Evolutionary conservation across 2,329 filamentous ascomycete genomes (phyloP), one percentile per base, ranked within the genome.

Genomic region (Lachnellula arida): DNA sequence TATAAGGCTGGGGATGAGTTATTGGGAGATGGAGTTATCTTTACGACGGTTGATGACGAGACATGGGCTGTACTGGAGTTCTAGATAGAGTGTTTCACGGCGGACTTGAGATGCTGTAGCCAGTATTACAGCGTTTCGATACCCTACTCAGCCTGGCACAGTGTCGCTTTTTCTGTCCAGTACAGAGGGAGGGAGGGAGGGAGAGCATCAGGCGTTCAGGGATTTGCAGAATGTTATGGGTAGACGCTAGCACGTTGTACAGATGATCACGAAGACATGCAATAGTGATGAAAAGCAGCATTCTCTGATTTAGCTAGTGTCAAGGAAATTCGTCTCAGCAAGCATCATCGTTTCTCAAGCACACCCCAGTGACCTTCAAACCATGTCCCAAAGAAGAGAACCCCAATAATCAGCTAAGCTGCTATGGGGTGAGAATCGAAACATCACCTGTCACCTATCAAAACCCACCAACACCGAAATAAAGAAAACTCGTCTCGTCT

Each of bases 1-100:
- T 76, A 86, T 64, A 82, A 80, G 51, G 92, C 85, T n/a, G 84
- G 88, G 9, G 90, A 96, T 65, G 91, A 97, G 73, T 73, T 99
- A 67, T 73, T 91, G 44, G 78, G 78, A 2, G 74, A 82, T 54
- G 90, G 91, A 32, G 70, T 90, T 65, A 89, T 96, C 62, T 99
- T 91, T 74, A 90, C 91, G 28, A 99, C 95, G 9, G 81, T 96
- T 6, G 91, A 97, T 73, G 93, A 97, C 67, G 81, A 89, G 72
- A 97, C 93, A 0, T 97, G 89, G 87, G 90, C 91, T 44, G 77
- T 96, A 60, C 76, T 97, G 58, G 89, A 95, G 57, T 82, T 79
- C 60, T 86, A 71, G 53, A 53, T 19, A 15, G 39, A 42, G 9
- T 19, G 6, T 11, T 11, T 32, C 9, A 32, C 9, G 9, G 28